Conservation (phyloP, 164 flowering plant species). For the Stephania yunnanensis region DNA sequence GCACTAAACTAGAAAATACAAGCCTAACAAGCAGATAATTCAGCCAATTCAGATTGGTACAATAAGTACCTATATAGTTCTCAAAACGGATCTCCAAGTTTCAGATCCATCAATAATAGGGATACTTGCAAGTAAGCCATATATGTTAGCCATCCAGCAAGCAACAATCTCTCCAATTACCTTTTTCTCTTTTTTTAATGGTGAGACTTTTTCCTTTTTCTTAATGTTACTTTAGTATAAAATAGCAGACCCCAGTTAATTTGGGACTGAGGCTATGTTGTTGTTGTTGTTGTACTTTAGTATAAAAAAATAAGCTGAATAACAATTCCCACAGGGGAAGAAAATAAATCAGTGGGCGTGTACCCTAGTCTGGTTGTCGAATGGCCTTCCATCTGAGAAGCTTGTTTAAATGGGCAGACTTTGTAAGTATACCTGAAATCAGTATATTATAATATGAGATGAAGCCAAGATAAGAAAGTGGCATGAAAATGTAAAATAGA, state of each 20-base stretch:
- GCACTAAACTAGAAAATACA: neutral
- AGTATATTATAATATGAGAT: constrained; percentile 2
- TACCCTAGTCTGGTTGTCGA: constrained; percentile 80
- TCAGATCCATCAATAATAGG: neutral
- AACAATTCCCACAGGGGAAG: neutral
- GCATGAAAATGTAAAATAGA: neutral
- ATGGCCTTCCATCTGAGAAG: constrained; percentile 88
- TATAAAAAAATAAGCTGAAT: neutral
- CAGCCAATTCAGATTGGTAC: neutral
- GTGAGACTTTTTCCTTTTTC: no score
- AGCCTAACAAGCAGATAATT: neutral
- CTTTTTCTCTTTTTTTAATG: no score
- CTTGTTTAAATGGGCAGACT: constrained; percentile 88
- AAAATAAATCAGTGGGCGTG: constrained; percentile 10
- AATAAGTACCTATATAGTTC: neutral
- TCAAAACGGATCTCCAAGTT: neutral
- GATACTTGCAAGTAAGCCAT: neutral
- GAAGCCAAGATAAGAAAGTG: constrained; percentile 1
- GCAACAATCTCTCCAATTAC: neutral
- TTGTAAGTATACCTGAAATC: constrained; percentile 83
- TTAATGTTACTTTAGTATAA: neutral
- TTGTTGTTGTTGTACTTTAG: no score
- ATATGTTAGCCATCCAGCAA: neutral
- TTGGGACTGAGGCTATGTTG: no score
- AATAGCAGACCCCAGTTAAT: no score